Evolutionary conservation across 768 basidiomycete genomes (phyloP), one percentile per base, ranked within the genome.

Genomic region (Amylocystis lapponica): DNA sequence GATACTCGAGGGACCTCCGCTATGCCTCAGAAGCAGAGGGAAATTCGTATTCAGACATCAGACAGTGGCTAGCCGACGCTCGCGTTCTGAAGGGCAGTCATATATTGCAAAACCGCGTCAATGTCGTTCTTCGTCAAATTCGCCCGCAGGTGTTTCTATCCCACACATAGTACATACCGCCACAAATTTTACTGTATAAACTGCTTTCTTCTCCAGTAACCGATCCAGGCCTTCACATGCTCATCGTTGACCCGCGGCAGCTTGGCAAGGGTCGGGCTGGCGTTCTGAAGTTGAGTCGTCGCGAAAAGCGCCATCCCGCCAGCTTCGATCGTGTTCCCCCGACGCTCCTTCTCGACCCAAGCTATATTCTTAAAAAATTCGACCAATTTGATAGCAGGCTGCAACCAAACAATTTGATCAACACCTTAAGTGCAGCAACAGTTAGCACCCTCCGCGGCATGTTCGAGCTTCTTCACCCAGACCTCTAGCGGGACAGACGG

Each of bases 221-320:
- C n/a, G 21, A 54, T 23, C 29, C 45, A 54, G 20, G 43, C 38
- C 20, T 41, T 30, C 8, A 49, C 53, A 30, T 54, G 47, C 34
- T 44, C 39, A 17, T 36, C 39, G 16, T 47, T 45, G 20, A 54
- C 39, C 27, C 49, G 49, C 8, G 32, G 37, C 31, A 41, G 36
- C n/a, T 21, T 39, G 19, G 42, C 39, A 9, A 51, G 38, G 14
- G 42, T 47, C 41, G 42, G 42, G 13, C 47, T 48, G 17, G 14
- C 27, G 11, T 27, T 13, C 9, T 43, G 39, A 10, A 47, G 47
- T 39, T 34, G 41, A 53, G 16, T 19, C 22, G 45, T 46, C 27
- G 29, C 32, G 25, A 44, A 44, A 13, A 44, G 7, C 12, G 43
- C 34, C 13, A 37, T 19, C 9, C 43, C 43, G 12, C 43, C 43